Conservation (phyloP, 2,329 filamentous ascomycete genomes). For the Fonsecaea nubica region DNA sequence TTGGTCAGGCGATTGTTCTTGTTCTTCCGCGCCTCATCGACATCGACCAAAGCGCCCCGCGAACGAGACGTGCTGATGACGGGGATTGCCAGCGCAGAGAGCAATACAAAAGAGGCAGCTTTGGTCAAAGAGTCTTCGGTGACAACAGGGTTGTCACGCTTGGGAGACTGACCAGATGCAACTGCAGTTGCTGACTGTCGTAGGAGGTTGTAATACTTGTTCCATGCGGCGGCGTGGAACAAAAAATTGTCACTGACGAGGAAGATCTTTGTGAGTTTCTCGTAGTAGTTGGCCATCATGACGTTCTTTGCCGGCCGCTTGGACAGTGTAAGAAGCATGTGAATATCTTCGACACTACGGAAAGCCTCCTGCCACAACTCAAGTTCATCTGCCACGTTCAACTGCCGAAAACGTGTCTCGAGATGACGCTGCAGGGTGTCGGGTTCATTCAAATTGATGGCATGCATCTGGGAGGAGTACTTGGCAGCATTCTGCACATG, state of each 20-base stretch:
- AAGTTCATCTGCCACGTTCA: constrained; percentile 96
- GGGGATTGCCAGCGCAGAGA: constrained; percentile 95
- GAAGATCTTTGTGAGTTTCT: constrained; percentile 98
- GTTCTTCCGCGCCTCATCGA: constrained; percentile 96
- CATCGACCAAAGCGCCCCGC: constrained; percentile 92
- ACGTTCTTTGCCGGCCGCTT: constrained; percentile 98
- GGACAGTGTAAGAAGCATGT: constrained; percentile 95
- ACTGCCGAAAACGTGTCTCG: constrained; percentile 96
- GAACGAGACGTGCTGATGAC: constrained; percentile 99
- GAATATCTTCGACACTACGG: constrained; percentile 98
- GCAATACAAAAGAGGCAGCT: constrained; percentile 91
- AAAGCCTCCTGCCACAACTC: constrained; percentile 99
- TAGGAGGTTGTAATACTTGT: constrained; percentile 94
- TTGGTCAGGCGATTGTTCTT: constrained; percentile 98
- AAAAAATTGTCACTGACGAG: constrained; percentile 99
- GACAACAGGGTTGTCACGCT: constrained; percentile 91
- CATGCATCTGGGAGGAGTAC: constrained; percentile 98
- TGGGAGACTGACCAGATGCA: constrained; percentile 83
- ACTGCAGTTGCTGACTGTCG: constrained; percentile 86
- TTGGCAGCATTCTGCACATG: constrained; percentile 99
- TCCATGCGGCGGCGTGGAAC: constrained; percentile 98
- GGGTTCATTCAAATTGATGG: constrained; percentile 97
- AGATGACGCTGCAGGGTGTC: constrained; percentile 97
- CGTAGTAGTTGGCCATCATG: constrained; percentile 99
- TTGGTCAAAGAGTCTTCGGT: constrained; percentile 90